Base-by-base conservation (phyloP, 163 green algal genomes). In the Prototheca cutis region DNA sequence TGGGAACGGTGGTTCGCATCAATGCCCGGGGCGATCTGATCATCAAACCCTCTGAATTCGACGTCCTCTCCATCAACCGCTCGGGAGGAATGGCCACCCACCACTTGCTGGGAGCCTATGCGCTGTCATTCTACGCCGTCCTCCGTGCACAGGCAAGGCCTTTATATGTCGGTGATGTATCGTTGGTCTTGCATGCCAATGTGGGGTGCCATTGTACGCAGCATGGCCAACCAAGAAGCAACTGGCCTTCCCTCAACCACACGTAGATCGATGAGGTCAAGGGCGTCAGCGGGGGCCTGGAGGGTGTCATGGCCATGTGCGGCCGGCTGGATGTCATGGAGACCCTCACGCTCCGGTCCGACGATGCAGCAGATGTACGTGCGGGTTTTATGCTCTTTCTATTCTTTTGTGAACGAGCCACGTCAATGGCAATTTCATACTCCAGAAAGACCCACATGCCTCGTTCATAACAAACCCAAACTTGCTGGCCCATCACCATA, bases 11-110 rank as follows among this genome's bases (percentile, higher is more conserved):
- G 7, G 49, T 56, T 6, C 21, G 33, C 13, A 15, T 56, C 49
- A 56, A 56, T 27, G 21, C 21, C 7, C 49, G 49, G 25, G 49
- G 49, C 49, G 49, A 56, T 27, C 27, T 56, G 25, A 56, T 56
- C 49, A 33, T 56, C 2, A 8, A 18, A 6, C 49, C 49, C 49
- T 39, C 49, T 27, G 28, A 34, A 13, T 56, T 56, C 49, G 49
- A 56, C 49, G 21, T 34, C 49, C 19, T 33, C 49, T 21, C 21
- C 2, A 40, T 39, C 49, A 34, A 17, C 27, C 6, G 6, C 27
- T 17, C 27, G 1, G 49, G 49, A 24, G 49, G 49, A 24, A 18
- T 33, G 21, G 28, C 49, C 10, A 6, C 23, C 1, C 49, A 56
- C 49, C 49, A 56, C 49, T n/a, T 21, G 27, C 49, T 56, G 25